Conservation (phyloP, 768 basidiomycete genomes). For the Amanita brunnescens region DNA sequence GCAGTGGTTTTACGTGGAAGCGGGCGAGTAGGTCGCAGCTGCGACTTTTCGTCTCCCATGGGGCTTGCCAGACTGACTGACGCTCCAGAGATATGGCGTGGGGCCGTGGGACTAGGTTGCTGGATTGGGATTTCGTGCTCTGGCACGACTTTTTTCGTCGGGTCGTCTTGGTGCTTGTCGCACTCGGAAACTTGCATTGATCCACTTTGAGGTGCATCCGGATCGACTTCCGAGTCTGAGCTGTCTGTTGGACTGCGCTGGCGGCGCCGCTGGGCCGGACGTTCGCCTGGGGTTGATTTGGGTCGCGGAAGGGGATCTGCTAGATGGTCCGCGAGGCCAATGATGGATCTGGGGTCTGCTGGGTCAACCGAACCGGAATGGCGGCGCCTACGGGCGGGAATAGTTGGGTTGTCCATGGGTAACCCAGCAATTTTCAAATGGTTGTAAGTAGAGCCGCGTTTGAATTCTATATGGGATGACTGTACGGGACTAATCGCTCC, state of each 20-base stretch:
- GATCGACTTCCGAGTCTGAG: constrained; percentile 25
- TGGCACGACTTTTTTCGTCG: too few relatives aligned
- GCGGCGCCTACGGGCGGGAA: constrained; percentile 46
- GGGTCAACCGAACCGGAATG: constrained; percentile 50
- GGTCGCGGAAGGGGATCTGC: constrained; percentile 55
- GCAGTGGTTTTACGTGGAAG: constrained; percentile 49
- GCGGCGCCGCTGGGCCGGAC: constrained; percentile 39
- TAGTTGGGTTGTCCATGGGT: constrained; percentile 8
- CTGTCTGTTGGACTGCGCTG: constrained; percentile 33
- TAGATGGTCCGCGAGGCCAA: not conserved
- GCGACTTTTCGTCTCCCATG: not conserved
- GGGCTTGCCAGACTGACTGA: not conserved
- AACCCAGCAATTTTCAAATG: not conserved
- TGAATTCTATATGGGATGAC: too few relatives aligned
- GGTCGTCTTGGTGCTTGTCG: constrained; percentile 11
- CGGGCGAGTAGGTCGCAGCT: constrained; percentile 48
- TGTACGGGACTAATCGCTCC: too few relatives aligned
- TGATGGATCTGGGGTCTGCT: constrained; percentile 19
- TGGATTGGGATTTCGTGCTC: not conserved
- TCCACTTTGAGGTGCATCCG: constrained; percentile 9
- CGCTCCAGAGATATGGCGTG: too few relatives aligned
- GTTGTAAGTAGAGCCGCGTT: too few relatives aligned
- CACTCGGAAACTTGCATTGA: constrained; percentile 21
- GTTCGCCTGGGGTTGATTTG: constrained; percentile 66
- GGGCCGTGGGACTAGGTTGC: constrained; percentile 1